Evolutionary conservation across 805 yeast genomes (phyloP).

Genomic region (Cyberlindnera samutprakarnensis): DNA sequence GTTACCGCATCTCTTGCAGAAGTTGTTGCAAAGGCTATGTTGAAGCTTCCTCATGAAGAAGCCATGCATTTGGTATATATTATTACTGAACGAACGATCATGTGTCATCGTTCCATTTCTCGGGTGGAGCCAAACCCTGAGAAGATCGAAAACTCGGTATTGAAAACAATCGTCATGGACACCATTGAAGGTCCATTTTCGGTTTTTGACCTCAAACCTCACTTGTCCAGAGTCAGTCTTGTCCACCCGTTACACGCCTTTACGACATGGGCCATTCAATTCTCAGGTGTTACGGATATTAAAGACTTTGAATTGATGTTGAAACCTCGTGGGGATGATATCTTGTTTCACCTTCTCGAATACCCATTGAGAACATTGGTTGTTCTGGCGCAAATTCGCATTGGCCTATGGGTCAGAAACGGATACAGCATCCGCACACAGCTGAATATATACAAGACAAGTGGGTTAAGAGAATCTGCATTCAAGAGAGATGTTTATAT

Average conservation of each 20-base stretch:
- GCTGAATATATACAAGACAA: constrained; percentile 66
- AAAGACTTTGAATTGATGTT: constrained; percentile 1
- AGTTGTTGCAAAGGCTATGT: constrained; percentile 39
- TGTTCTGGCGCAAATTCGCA: constrained; percentile 72
- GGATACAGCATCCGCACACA: constrained; percentile 79
- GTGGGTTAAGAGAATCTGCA: constrained; percentile 78
- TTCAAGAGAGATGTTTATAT: constrained; percentile 71
- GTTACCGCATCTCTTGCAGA: constrained; percentile 59
- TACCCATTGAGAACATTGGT: constrained; percentile 75
- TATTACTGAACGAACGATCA: constrained; percentile 7
- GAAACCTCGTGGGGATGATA: neutral
- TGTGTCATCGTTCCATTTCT: constrained; percentile 1
- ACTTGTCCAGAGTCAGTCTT: constrained; percentile 49
- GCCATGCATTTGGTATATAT: constrained; percentile 3
- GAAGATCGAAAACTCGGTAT: constrained; percentile 6
- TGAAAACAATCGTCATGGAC: constrained; percentile 9
- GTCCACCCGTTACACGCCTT: constrained; percentile 77
- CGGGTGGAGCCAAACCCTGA: neutral
- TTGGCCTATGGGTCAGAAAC: constrained; percentile 92
- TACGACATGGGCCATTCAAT: constrained; percentile 63
- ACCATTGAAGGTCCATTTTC: constrained; percentile 19
- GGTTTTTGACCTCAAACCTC: constrained; percentile 35
- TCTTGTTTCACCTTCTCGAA: constrained; percentile 35
- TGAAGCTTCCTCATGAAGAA: constrained; percentile 1
- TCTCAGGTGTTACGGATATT: constrained; percentile 22